Conservation (phyloP, 2,329 filamentous ascomycete genomes). For the Monilinia vaccinii-corymbosi region DNA sequence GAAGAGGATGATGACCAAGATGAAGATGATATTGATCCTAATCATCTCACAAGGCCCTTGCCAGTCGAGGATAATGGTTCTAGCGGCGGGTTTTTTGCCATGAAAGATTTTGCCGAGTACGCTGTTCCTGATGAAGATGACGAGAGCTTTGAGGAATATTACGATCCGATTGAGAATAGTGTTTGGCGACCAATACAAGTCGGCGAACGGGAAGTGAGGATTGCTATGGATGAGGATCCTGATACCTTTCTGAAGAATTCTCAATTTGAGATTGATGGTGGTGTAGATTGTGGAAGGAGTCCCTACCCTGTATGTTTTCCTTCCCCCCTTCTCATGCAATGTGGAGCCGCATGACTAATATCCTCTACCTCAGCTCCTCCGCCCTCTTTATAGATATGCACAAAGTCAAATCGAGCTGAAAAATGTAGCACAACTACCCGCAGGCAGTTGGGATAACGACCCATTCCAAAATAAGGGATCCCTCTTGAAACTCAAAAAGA, state of each 20-base stretch:
- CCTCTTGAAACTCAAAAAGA: constrained; percentile 13
- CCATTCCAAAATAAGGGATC: neutral
- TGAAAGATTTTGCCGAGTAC: constrained; percentile 17
- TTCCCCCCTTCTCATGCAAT: neutral
- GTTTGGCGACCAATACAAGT: constrained; percentile 24
- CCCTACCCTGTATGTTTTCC: constrained; percentile 22
- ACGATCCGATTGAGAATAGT: constrained; percentile 20
- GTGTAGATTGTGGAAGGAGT: constrained; percentile 25
- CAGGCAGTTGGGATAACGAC: too few species aligned
- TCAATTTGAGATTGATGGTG: constrained; percentile 19
- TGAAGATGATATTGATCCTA: neutral
- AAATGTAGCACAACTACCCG: neutral
- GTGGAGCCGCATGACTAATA: neutral
- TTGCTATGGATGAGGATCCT: constrained; percentile 18
- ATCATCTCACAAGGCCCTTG: neutral
- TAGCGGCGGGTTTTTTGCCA: constrained; percentile 18
- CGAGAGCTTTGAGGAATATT: neutral
- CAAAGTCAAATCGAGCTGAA: neutral
- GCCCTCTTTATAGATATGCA: constrained; percentile 16
- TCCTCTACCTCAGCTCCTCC: constrained; percentile 8
- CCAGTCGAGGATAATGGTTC: constrained; percentile 9
- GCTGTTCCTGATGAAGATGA: constrained; percentile 4
- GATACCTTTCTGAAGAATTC: constrained; percentile 10
- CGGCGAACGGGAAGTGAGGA: constrained; percentile 17
- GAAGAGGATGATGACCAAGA: neutral